Base-by-base conservation (phyloP, 1,284 basidiomycete species). In the Phlebopus sp. region DNA sequence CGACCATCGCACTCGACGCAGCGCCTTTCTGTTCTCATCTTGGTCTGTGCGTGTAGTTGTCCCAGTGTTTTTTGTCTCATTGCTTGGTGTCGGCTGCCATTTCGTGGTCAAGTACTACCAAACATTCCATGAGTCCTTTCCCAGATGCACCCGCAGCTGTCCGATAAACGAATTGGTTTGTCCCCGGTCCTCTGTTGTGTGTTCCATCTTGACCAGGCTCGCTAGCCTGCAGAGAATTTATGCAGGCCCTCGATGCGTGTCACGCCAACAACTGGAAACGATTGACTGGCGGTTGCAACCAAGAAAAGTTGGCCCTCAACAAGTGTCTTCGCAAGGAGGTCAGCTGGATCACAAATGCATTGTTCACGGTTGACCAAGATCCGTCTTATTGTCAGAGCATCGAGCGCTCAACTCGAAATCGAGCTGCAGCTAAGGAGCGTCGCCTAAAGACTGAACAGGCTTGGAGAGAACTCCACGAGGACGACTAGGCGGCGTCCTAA, bases 301-400 rank as follows among this genome's bases (percentile, higher is more conserved):
- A 67, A 44, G 74, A 79, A 43, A 92, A 92, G 68, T 69, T 78
- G 43, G 77, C 81, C 42, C 71, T 93, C 58, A 88, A 86, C 58
- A 69, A 76, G 56, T 93, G 90, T 71, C 72, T 93, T 41, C 76
- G 83, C 46, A 70, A 79, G 68, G 90, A 92, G 80, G 90, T 90
- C 61, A 57, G 75, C 38, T 18, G 11, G 23, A n/a, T 15, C 19
- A 1, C 19, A 27, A 35, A 30, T 35, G 15, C 30, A 10, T 18
- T 15, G 14, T 40, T 42, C 40, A 13, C 13, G 21, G 7, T 18
- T 9, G 19, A 14, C 3, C 32, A 27, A 49, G 37, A 32, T 49
- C 42, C 40, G 29, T 50, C 31, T 37, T 31, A 39, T 29, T 17
- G 37, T 52, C 58, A 91, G 90, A 81, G 88, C 45, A 57, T 86